A percentile compares a stretch with the other conserved stretches of the same genome.
Conservation (phyloP, 2,329 filamentous ascomycete species). For the Pseudocercospora musae region DNA sequence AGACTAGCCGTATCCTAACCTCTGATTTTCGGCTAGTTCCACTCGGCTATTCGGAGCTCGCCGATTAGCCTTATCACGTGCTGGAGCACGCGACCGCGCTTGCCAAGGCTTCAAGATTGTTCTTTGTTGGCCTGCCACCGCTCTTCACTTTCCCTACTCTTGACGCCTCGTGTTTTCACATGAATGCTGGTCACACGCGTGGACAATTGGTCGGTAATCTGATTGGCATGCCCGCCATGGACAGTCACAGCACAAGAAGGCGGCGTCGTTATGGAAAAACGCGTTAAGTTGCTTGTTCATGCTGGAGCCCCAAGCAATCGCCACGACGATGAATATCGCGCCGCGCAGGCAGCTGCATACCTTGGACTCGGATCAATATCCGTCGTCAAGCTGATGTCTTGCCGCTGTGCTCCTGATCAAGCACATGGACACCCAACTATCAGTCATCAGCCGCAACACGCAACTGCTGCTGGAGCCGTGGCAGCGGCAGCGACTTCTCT, state of each 20-base stretch:
- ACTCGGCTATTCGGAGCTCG: background rate
- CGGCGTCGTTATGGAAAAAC: conserved; percentile 12
- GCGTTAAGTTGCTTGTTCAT: conserved; percentile 41
- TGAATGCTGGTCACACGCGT: background rate
- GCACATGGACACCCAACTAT: background rate
- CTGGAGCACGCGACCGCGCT: background rate
- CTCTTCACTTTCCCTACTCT: background rate
- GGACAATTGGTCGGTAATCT: background rate
- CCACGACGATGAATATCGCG: conserved; percentile 42
- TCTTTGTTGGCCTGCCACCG: background rate
- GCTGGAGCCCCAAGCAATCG: conserved; percentile 43
- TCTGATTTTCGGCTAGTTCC: no score
- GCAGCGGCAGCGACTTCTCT: background rate
- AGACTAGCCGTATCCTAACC: no score
- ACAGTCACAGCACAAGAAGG: background rate
- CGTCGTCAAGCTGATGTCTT: conserved; percentile 3
- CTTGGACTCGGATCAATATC: conserved; percentile 5
- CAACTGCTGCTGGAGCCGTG: background rate
- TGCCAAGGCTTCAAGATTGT: background rate
- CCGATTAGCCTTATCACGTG: background rate
- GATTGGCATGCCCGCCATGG: conserved; percentile 8
- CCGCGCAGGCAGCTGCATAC: conserved; percentile 42
- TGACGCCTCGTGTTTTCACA: no score
- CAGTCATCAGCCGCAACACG: background rate
- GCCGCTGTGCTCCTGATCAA: background rate